Percentiles rank a stretch among this genome's conserved stretches.
Conservation (phyloP, 1,284 basidiomycete species). For the Ustilago curta region DNA sequence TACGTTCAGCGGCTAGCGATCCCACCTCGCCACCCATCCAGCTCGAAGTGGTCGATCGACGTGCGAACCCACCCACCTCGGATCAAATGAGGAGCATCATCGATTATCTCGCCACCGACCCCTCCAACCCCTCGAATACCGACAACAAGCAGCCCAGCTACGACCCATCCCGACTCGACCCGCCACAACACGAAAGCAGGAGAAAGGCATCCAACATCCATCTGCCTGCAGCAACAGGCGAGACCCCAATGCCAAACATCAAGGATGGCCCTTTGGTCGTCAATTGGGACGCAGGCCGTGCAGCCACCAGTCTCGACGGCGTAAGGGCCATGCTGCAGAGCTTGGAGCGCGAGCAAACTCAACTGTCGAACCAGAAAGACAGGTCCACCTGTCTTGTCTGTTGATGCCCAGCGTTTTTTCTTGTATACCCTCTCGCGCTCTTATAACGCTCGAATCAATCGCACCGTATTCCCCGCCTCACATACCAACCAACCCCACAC, state of each 20-base stretch:
- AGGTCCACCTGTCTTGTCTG: constrained; percentile 16
- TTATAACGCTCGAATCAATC: too few relatives aligned
- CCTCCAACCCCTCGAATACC: too few relatives aligned
- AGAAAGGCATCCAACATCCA: constrained; percentile 13
- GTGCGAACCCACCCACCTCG: constrained; percentile 31
- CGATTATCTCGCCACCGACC: constrained; percentile 34
- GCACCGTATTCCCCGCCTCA: too few relatives aligned
- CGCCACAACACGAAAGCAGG: constrained; percentile 21
- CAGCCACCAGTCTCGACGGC: constrained; percentile 32
- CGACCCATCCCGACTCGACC: constrained; percentile 11
- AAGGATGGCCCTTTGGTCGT: constrained; percentile 47
- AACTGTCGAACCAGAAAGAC: background rate
- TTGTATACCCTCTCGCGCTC: too few relatives aligned
- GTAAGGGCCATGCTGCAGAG: constrained; percentile 33
- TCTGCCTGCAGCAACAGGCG: background rate
- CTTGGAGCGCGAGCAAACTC: background rate
- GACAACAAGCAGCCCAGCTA: constrained; percentile 10
- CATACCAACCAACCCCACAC: too few relatives aligned
- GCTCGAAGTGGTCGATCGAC: constrained; percentile 42
- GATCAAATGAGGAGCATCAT: constrained; percentile 44
- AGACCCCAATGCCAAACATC: constrained; percentile 31
- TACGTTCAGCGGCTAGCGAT: constrained; percentile 29
- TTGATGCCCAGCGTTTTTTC: too few relatives aligned
- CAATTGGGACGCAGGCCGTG: constrained; percentile 45
- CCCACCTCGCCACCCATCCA: constrained; percentile 12